A percentile compares a stretch with the other conserved stretches of the same genome.
phyloP scores from a whole-genome alignment of 106 monocot species.

The Agapanthus africanus region DNA sequence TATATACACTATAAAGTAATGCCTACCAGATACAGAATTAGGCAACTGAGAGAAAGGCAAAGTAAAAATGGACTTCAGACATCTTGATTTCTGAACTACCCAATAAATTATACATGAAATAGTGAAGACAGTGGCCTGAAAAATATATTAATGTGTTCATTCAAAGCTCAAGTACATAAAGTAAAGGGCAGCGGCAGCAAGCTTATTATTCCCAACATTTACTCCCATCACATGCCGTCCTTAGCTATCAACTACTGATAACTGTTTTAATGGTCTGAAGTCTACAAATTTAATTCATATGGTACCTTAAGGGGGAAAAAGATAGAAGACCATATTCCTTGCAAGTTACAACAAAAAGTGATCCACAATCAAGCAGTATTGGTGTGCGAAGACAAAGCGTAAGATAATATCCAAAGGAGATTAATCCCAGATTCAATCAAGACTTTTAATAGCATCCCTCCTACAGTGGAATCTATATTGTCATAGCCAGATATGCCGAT shows the following conservation, averaged over 20 bases:
- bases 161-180: neutral
- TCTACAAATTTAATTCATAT: no score
- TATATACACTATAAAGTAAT: neutral
- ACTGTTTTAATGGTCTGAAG: no score
- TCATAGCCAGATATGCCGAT: no score
- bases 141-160: neutral
- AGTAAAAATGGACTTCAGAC: neutral
- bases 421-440: no score
- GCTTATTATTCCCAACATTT: neutral
- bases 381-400: no score
- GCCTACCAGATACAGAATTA: neutral
- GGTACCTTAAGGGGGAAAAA: no score
- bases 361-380: no score
- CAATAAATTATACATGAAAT: neutral
- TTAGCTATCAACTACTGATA: neutral
- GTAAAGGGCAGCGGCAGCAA: neutral
- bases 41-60: neutral
- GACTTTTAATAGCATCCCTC: no score
- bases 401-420: no score
- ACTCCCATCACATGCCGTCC: neutral
- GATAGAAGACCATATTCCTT: no score
- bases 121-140: slow-evolving; percentile 1
- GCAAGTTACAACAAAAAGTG: no score
- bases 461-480: no score
- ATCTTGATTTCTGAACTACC: neutral